Evolutionary conservation across 129 eudicot species (phyloP).

Genomic region (Artemisia argyi): DNA sequence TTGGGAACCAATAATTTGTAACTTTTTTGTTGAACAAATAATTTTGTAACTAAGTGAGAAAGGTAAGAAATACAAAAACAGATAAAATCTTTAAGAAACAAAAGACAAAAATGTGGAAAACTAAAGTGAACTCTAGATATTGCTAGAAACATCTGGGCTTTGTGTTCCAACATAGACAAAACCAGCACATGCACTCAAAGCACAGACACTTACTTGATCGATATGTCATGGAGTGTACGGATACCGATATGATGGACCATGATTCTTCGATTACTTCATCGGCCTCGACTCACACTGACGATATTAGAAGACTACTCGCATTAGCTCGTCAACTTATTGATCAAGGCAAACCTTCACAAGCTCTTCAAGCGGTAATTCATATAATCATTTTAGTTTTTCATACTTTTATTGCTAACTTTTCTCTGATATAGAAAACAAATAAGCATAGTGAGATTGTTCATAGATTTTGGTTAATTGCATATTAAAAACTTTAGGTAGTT

Average conservation of each 20-base stretch:
- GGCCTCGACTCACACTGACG: slow-evolving; percentile 25
- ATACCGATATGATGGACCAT: slow-evolving; percentile 54
- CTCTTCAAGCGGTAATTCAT: slow-evolving; percentile 75
- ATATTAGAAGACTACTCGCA: slow-evolving; percentile 38
- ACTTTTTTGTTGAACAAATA: no score
- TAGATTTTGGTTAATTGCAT: no score
- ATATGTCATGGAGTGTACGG: slow-evolving; percentile 39
- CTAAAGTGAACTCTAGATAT: neutral
- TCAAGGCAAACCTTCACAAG: slow-evolving; percentile 78
- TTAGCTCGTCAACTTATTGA: slow-evolving; percentile 64
- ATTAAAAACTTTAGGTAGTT: no score
- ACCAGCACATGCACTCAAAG: slow-evolving; percentile 1
- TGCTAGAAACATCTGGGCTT: slow-evolving; percentile 1
- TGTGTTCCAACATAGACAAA: neutral
- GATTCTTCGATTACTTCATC: slow-evolving; percentile 34
- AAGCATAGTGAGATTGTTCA: neutral
- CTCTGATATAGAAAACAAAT: neutral
- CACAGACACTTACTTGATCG: neutral
- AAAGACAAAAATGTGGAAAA: neutral
- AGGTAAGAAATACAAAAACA: no score
- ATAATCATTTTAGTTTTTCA: neutral
- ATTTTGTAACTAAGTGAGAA: no score
- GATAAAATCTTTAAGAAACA: neutral
- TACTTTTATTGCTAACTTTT: no score
- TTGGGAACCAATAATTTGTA: no score